These are phyloP conservation scores for Mallotus repandus DNA, from an alignment of 441 rosid genomes.

Conservation along the genomic window DNA sequence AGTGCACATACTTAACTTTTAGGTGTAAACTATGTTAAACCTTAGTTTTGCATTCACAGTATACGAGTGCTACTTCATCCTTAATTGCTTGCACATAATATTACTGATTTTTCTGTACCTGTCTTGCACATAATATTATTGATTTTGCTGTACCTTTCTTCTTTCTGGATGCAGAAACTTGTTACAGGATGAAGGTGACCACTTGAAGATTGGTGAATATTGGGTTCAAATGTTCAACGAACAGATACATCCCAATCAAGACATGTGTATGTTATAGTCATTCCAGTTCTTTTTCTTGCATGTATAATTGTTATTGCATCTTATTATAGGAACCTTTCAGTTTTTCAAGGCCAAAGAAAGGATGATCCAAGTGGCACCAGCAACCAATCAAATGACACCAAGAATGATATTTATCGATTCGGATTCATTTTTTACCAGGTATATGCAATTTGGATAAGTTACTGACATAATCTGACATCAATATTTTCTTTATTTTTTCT, in stretches of 20 bases:
- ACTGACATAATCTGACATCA: neutral
- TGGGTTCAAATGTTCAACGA: constrained; percentile 58
- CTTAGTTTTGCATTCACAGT: neutral
- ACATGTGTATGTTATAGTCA: constrained; percentile 29
- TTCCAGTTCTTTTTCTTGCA: neutral
- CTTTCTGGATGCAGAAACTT: constrained; percentile 38
- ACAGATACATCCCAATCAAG: constrained; percentile 46
- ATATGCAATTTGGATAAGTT: neutral
- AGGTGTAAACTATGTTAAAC: neutral
- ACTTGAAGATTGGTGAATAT: constrained; percentile 61
- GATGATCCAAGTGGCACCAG: constrained; percentile 23
- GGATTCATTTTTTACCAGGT: constrained; percentile 54
- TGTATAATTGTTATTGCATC: neutral
- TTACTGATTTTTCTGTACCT: no score
- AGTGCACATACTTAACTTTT: neutral
- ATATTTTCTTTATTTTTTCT: neutral
- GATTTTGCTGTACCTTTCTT: neutral
- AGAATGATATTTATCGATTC: constrained; percentile 38
- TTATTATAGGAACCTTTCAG: neutral
- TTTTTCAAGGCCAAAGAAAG: constrained; percentile 35
- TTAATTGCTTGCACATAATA: neutral
- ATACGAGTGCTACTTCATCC: no score
- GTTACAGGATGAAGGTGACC: constrained; percentile 55
- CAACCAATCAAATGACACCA: constrained; percentile 31
- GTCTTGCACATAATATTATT: no score